Evolutionary conservation across 495 filamentous ascomycete genomes (phyloP).

Genomic region (Neurospora tetraspora): DNA sequence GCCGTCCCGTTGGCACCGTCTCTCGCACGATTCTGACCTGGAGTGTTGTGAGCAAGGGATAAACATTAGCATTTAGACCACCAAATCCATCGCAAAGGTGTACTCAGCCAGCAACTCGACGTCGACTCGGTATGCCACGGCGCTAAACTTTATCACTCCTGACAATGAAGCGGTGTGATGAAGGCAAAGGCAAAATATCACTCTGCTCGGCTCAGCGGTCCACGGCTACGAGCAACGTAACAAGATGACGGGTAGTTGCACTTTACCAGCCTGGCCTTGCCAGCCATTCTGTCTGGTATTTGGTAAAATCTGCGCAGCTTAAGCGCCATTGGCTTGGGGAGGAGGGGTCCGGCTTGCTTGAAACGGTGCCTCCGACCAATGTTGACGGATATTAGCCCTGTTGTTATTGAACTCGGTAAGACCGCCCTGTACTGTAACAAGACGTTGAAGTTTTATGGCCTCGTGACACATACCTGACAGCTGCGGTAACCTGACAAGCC

Average conservation of each 20-base stretch:
- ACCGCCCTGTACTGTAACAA: not conserved
- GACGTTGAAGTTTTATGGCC: not conserved
- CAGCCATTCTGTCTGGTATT: not conserved
- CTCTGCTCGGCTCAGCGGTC: not conserved
- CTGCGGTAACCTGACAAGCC: not conserved
- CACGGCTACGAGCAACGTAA: not conserved
- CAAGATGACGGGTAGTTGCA: not conserved
- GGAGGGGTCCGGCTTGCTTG: not conserved
- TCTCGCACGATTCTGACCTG: not conserved
- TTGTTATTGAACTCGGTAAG: not conserved
- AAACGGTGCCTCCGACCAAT: not conserved
- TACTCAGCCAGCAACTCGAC: slow-evolving; percentile 16
- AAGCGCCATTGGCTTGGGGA: not conserved
- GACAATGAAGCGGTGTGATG: not conserved
- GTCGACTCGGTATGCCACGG: not conserved
- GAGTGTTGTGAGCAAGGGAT: not conserved
- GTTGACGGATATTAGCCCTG: not conserved
- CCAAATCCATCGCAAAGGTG: slow-evolving; percentile 30
- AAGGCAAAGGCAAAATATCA: not conserved
- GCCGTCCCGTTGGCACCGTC: not conserved
- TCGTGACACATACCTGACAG: not conserved
- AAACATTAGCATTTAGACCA: not conserved
- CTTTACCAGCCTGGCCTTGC: not conserved
- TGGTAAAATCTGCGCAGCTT: not conserved
- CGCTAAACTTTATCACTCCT: not conserved